Base-by-base conservation (phyloP, 148 eudicot genomes). In the Cornus kousa region DNA sequence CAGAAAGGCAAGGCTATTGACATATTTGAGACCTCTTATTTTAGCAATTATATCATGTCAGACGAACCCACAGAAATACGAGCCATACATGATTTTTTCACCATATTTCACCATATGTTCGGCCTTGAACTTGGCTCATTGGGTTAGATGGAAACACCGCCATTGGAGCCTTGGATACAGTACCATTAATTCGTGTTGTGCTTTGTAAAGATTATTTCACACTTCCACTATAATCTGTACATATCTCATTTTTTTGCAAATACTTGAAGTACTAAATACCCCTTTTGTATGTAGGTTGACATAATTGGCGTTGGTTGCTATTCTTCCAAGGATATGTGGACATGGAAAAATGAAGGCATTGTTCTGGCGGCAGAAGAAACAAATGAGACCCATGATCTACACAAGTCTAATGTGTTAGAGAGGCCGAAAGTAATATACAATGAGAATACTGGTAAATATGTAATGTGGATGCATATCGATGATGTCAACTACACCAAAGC, bases 401-500 rank as follows among this genome's bases (percentile, higher is more conserved):
- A 96, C 87, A 85, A 86, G 82, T 89, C 89, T 70, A 96, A 96
- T n/a, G 98, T 96, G 66, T 93, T 96, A 0, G 99, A 96, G 81
- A 87, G 99, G 81, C 99, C 99, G 22, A 96, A 96, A 88, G 99
- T 96, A 40, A 67, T 96, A 7, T 92, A 87, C 87, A 96, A 94
- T 32, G 87, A 86, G 9, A 87, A 84, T 57, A 96, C 97, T 3
- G 73, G 74, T 24, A 94, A 96, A 79, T 96, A 92, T 20, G 97
- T 96, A 20, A 96, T 96, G 99, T 96, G 99, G 99, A 96, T 96
- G 99, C 99, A 96, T 78, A 91, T 96, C 0, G 99, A 96, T 23
- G 94, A 92, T 68, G 85, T 81, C 74, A 96, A 96, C 73, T 96
- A 96, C 87, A 94, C 99, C 53, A 94, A 94, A 83, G 99, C 99